Evolutionary conservation across 2,329 filamentous ascomycete species (phyloP).

Genomic region (Dryadomyces quercus-mongolicae): DNA sequence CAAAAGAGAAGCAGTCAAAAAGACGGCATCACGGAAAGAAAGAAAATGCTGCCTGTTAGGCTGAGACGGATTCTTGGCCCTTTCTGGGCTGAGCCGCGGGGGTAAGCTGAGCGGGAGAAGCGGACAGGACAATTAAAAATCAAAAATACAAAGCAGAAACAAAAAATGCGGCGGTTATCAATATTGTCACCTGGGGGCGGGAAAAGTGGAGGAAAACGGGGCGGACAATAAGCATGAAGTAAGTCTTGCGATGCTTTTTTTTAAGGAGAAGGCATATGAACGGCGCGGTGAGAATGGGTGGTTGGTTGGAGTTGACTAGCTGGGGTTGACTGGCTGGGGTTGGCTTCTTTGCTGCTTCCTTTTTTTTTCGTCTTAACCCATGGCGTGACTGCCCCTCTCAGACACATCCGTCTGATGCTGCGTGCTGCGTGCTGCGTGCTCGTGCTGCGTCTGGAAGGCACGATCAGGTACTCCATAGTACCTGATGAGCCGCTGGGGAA

Average conservation of each 20-base stretch:
- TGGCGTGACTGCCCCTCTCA: background rate
- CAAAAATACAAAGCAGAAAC: background rate
- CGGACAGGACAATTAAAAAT: too few relatives aligned
- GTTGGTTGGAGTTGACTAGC: too few relatives aligned
- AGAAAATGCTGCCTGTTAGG: background rate
- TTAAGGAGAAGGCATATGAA: background rate
- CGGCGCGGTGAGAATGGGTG: too few relatives aligned
- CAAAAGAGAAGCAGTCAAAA: background rate
- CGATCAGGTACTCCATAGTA: background rate
- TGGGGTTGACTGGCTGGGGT: background rate
- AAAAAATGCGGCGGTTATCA: background rate
- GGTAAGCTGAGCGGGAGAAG: background rate
- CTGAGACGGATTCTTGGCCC: background rate
- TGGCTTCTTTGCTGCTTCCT: background rate
- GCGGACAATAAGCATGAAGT: background rate
- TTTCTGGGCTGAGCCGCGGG: background rate
- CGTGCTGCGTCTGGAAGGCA: background rate
- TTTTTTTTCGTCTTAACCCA: background rate
- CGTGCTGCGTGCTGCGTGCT: too few relatives aligned
- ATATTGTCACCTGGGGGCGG: background rate
- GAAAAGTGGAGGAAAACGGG: background rate
- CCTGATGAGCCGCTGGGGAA: background rate
- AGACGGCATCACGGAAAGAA: background rate
- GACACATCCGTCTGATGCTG: background rate
- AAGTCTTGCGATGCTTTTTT: background rate